phyloP scores from a whole-genome alignment of 345 rosid genomes.

The Rhizophora apiculata region DNA sequence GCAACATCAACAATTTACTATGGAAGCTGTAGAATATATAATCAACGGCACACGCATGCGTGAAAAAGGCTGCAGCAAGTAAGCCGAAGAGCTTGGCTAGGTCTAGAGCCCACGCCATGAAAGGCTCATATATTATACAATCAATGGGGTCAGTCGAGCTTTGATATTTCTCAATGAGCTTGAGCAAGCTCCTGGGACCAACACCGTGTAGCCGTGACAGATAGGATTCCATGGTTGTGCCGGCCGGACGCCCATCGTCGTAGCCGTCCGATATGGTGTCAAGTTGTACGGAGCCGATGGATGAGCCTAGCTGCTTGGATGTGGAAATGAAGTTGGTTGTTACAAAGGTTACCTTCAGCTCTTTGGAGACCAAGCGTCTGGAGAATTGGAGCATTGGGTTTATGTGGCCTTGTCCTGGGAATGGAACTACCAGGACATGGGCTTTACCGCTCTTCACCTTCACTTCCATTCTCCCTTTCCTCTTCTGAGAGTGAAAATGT shows the following conservation, averaged over 20 bases:
- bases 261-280: conserved; percentile 44
- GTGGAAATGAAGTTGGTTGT: conserved; percentile 34
- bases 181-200: conserved; percentile 47
- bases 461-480: background rate
- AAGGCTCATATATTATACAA: conserved; percentile 59
- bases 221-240: conserved; percentile 28
- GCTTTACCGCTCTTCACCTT: background rate
- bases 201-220: conserved; percentile 29
- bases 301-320: conserved; percentile 18
- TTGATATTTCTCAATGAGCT: conserved; percentile 39
- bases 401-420: conserved; percentile 47
- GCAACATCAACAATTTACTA: conserved; percentile 37
- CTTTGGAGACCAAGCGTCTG: conserved; percentile 44
- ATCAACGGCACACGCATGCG: conserved; percentile 61
- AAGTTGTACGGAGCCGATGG: conserved; percentile 19
- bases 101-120: conserved; percentile 64
- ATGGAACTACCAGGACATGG: conserved; percentile 34
- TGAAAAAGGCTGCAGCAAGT: conserved; percentile 56
- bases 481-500: no score
- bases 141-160: conserved; percentile 34
- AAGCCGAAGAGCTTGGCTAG: conserved; percentile 53
- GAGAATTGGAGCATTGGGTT: conserved; percentile 49
- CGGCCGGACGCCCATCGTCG: conserved; percentile 30
- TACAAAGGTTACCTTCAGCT: conserved; percentile 34
- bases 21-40: conserved; percentile 47